Evolutionary conservation across 1,284 basidiomycete genomes (phyloP), one percentile per base, ranked within the genome.

Genomic region (Phylloporus sp.): DNA sequence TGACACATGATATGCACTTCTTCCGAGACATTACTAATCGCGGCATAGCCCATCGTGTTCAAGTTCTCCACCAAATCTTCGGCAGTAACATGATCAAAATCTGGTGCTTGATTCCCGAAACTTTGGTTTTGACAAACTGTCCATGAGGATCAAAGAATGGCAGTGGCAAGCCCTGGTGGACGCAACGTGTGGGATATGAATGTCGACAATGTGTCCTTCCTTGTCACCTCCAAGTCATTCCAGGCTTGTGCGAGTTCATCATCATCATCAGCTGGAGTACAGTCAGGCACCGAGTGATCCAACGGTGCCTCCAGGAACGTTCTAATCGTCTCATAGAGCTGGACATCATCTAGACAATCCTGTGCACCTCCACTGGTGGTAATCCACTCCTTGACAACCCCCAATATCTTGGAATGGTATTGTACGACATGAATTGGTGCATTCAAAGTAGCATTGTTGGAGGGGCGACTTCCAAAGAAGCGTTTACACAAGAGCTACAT

Each of bases 41-140:
- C 86, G 42, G 90, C 88, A 62, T 79, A 79, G 2, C 86, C 88
- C 86, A 93, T 91, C 1, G 87, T 84, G 69, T 94, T 90, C 63
- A 94, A 67, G 67, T 86, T 88, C 63, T 87, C 86, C 28, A 93
- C 90, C 44, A 94, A 81, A 51, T 88, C 86, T 66, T 90, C 89
- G 0, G 89, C 81, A 54, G 82, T 80, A 61, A 88, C 77, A n/a
- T 80, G 80, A 72, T 93, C 91, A 32, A 93, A 75, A 70, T 90
- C 85, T 3, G 89, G 90, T 24, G 86, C 79, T 31, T 88, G 84
- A 49, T 83, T 80, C 60, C 83, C 83, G 62, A 86, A 81, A 63
- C 78, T 82, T 49, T 79, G 78, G 22, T 69, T 61, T 50, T 79
- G 78, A 6, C 75, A 60, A 44, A 70, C 67, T 39, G 66, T 44